A percentile compares a stretch with the other conserved stretches of the same genome.
These are phyloP conservation scores for Cercospora sp. DNA, from an alignment of 2,329 filamentous ascomycete genomes.

Conservation along the genomic window DNA sequence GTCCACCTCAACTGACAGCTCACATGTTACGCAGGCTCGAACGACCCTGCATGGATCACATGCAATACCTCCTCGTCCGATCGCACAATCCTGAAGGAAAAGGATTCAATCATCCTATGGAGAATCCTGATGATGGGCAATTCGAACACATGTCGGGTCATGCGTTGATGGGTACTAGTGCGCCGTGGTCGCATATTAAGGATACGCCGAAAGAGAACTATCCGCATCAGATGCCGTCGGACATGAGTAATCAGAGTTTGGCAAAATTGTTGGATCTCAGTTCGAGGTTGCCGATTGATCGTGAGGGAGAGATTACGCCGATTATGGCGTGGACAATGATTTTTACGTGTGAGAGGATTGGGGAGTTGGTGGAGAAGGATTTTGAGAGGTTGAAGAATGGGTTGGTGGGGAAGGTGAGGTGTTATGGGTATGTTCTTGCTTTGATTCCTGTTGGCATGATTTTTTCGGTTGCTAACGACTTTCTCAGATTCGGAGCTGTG, in stretches of 20 bases:
- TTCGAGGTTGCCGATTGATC: constrained; percentile 68
- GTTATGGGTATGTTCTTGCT: constrained; percentile 73
- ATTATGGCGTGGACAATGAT: constrained; percentile 93
- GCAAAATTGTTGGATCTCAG: constrained; percentile 82
- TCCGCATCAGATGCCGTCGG: constrained; percentile 70
- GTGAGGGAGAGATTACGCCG: constrained; percentile 85
- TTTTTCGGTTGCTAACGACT: neutral
- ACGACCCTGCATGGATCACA: constrained; percentile 88
- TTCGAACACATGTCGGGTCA: constrained; percentile 72
- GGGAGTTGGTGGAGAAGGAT: constrained; percentile 52
- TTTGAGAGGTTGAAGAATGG: constrained; percentile 28
- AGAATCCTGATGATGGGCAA: constrained; percentile 54
- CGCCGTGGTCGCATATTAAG: constrained; percentile 66
- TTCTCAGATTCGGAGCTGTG: constrained; percentile 64
- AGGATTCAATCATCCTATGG: constrained; percentile 40
- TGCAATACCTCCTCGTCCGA: constrained; percentile 72
- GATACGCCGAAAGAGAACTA: constrained; percentile 58
- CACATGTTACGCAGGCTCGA: constrained; percentile 64
- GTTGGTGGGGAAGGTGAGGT: constrained; percentile 77
- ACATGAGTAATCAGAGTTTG: constrained; percentile 74
- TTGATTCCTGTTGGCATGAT: neutral
- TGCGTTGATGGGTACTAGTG: constrained; percentile 89
- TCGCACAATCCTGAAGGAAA: constrained; percentile 49
- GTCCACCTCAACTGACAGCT: constrained; percentile 34
- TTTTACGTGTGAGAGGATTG: constrained; percentile 68